phyloP scores from a whole-genome alignment of 495 filamentous ascomycete species.

The Penicillium flavigenum region DNA sequence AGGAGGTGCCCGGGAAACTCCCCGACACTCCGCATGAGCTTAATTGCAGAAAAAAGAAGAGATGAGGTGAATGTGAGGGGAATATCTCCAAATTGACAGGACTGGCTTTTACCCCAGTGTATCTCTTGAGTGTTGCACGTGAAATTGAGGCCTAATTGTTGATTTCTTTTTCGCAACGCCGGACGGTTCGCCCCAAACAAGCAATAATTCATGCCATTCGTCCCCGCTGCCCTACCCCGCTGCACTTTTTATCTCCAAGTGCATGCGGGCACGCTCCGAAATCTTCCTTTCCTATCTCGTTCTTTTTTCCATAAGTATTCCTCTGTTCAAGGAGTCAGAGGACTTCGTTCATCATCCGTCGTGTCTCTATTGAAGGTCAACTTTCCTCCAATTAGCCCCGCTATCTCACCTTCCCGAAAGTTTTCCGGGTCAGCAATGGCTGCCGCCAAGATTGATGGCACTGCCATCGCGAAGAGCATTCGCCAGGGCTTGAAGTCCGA shows the following conservation, averaged over 20 bases:
- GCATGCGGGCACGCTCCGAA: slow-evolving; percentile 29
- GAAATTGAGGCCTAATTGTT: not conserved
- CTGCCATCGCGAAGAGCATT: slow-evolving; percentile 86
- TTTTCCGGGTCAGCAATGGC: slow-evolving; percentile 66
- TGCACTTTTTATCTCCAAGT: slow-evolving; percentile 27
- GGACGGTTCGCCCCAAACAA: slow-evolving; percentile 30
- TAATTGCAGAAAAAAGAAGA: slow-evolving; percentile 8
- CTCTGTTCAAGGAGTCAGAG: slow-evolving; percentile 24
- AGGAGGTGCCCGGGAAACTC: slow-evolving; percentile 9
- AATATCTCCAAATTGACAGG: not conserved
- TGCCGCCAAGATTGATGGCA: slow-evolving; percentile 92
- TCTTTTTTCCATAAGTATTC: slow-evolving; percentile 19
- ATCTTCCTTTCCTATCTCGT: slow-evolving; percentile 20
- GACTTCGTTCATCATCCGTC: slow-evolving; percentile 14
- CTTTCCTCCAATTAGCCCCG: slow-evolving; percentile 18
- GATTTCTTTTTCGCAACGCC: slow-evolving; percentile 10
- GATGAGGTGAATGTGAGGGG: slow-evolving; percentile 9
- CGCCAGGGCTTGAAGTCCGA: slow-evolving; percentile 73
- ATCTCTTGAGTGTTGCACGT: not conserved
- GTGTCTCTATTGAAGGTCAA: slow-evolving; percentile 17
- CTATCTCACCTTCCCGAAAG: slow-evolving; percentile 22
- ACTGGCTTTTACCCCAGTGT: not conserved
- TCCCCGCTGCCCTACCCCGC: slow-evolving; percentile 46
- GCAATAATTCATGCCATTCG: slow-evolving; percentile 37
- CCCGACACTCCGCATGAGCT: slow-evolving; percentile 14